These are phyloP conservation scores for Platanus orientalis DNA, from an alignment of 164 flowering plant species.

Conservation along the genomic window DNA sequence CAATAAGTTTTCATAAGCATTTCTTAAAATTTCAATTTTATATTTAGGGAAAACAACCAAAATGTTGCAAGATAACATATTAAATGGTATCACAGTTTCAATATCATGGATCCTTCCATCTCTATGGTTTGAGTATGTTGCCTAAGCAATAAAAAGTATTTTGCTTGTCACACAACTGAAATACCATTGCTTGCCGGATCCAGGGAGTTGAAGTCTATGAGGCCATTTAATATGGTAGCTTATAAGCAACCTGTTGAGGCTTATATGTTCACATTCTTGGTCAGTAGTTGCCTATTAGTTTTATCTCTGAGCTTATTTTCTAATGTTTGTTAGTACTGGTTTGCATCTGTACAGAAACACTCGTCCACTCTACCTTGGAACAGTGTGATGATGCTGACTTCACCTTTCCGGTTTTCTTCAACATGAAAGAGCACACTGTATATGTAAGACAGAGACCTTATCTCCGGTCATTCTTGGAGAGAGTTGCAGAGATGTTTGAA, in stretches of 20 bases:
- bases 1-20: neutral
- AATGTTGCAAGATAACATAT: neutral
- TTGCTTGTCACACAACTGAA: neutral
- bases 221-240: neutral
- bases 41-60: neutral
- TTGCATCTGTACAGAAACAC: constrained; percentile 69
- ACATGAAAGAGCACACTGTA: constrained; percentile 87
- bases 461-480: constrained; percentile 65
- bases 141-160: neutral
- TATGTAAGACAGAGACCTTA: constrained; percentile 85
- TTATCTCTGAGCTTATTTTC: neutral
- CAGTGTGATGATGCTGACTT: constrained; percentile 83
- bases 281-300: neutral
- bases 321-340: neutral
- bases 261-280: neutral
- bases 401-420: constrained; percentile 68
- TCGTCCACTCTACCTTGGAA: constrained; percentile 87
- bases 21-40: neutral
- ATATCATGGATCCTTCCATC: neutral
- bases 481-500: constrained; percentile 92
- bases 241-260: neutral
- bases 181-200: neutral
- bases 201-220: neutral
- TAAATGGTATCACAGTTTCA: neutral
- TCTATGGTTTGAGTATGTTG: neutral